Evolutionary conservation across 768 basidiomycete genomes (phyloP).

Genomic region (Panaeolus cyanescens): DNA sequence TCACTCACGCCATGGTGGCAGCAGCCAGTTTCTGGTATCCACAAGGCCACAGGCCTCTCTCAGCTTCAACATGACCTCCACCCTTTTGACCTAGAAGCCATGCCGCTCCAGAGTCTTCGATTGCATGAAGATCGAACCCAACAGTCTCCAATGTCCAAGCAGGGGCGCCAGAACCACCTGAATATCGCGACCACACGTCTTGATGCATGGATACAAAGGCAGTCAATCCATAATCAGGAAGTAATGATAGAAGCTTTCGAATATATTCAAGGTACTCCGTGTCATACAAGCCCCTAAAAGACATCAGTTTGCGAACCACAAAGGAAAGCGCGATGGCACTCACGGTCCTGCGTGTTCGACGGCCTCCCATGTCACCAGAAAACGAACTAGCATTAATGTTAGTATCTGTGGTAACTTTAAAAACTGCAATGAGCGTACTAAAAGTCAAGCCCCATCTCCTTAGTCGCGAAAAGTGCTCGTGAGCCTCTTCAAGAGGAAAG

Average conservation of each 20-base stretch:
- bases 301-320: neutral
- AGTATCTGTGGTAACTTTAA: neutral
- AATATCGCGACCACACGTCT: conserved; percentile 95
- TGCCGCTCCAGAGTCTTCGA: conserved; percentile 85
- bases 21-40: conserved; percentile 94
- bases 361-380: conserved; percentile 97
- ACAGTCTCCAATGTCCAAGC: conserved; percentile 90
- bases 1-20: conserved; percentile 84
- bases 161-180: conserved; percentile 94
- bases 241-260: conserved; percentile 60
- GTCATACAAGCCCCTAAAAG: conserved; percentile 78
- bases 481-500: conserved; percentile 88
- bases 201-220: conserved; percentile 88
- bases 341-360: conserved; percentile 93
- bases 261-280: conserved; percentile 81
- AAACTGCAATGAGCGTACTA: conserved; percentile 46
- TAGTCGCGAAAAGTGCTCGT: conserved; percentile 77
- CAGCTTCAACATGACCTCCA: conserved; percentile 73
- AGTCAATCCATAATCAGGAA: conserved; percentile 71
- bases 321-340: conserved; percentile 30
- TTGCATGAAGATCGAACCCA: conserved; percentile 79
- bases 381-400: conserved; percentile 58
- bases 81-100: conserved; percentile 83
- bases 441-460: conserved; percentile 89
- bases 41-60: conserved; percentile 88